phyloP scores from a whole-genome alignment of 306 rosid genomes.

The Acmispon strigosus region DNA sequence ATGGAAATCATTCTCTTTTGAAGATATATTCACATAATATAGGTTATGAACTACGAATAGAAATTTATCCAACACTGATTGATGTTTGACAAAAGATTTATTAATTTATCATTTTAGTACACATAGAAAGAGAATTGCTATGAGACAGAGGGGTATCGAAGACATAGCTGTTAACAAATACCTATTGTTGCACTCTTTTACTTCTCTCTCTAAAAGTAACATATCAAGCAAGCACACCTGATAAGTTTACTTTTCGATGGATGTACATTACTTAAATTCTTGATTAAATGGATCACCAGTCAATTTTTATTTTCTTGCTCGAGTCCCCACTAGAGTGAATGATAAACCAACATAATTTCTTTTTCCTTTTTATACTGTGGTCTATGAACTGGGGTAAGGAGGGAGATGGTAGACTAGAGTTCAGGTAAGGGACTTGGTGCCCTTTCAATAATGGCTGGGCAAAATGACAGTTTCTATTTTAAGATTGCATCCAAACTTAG shows the following conservation, averaged over 20 bases:
- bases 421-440: neutral
- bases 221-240: neutral
- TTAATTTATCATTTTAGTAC: neutral
- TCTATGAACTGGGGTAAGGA: neutral
- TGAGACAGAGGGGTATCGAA: neutral
- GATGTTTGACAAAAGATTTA: neutral
- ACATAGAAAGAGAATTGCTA: neutral
- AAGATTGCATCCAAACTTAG: neutral
- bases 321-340: neutral
- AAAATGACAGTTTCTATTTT: neutral
- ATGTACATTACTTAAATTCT: neutral
- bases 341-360: neutral
- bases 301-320: neutral
- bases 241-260: neutral
- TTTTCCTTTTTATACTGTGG: neutral
- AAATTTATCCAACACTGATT: neutral
- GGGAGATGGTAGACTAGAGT: neutral
- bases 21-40: neutral
- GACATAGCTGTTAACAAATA: neutral
- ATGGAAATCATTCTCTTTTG: neutral
- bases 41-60: neutral
- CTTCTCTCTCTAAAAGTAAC: neutral
- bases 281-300: neutral
- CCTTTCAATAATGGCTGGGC: neutral
- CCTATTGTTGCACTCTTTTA: neutral